Percentiles rank a stretch among this genome's conserved stretches.
phyloP scores from a whole-genome alignment of 805 yeast genomes.

The Nakazawaea laoshanensis region DNA sequence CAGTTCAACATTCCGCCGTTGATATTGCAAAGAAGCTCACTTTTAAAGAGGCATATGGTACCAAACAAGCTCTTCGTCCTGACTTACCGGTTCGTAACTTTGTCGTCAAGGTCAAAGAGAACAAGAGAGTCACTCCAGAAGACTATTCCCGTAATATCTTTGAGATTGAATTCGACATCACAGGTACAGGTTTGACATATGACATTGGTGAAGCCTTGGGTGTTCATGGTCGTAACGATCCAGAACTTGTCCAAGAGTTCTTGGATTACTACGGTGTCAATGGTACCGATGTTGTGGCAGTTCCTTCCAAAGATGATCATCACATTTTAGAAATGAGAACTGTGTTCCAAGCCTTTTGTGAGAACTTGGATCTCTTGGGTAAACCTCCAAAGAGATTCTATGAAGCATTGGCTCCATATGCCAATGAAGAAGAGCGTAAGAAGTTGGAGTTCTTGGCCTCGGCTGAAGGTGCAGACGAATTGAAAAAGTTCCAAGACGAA shows the following conservation, averaged over 20 bases:
- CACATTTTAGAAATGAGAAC: constrained; percentile 64
- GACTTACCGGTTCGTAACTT: constrained; percentile 81
- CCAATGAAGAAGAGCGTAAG: constrained; percentile 63
- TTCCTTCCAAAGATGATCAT: constrained; percentile 60
- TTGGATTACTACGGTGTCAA: constrained; percentile 63
- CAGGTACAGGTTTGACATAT: constrained; percentile 86
- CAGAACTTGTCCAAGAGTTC: constrained; percentile 57
- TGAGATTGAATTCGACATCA: constrained; percentile 89
- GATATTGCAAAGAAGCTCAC: constrained; percentile 64
- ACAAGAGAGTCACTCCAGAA: constrained; percentile 82
- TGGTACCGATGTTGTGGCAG: constrained; percentile 58
- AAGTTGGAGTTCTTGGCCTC: constrained; percentile 57
- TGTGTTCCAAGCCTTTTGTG: constrained; percentile 69
- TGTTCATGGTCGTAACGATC: constrained; percentile 80
- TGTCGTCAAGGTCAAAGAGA: constrained; percentile 83
- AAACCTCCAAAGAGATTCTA: constrained; percentile 94
- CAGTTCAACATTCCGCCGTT: constrained; percentile 23
- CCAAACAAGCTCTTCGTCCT: constrained; percentile 64
- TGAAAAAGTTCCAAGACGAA: constrained; percentile 79
- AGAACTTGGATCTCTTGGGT: constrained; percentile 83
- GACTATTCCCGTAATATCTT: constrained; percentile 92
- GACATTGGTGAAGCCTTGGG: constrained; percentile 97
- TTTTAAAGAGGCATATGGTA: constrained; percentile 72
- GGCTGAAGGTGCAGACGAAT: constrained; percentile 75
- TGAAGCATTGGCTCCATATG: constrained; percentile 69